Evolutionary conservation across 805 yeast species (phyloP), one percentile per base, ranked within the genome.

Genomic region (Wickerhamiella kurtzmanii): DNA sequence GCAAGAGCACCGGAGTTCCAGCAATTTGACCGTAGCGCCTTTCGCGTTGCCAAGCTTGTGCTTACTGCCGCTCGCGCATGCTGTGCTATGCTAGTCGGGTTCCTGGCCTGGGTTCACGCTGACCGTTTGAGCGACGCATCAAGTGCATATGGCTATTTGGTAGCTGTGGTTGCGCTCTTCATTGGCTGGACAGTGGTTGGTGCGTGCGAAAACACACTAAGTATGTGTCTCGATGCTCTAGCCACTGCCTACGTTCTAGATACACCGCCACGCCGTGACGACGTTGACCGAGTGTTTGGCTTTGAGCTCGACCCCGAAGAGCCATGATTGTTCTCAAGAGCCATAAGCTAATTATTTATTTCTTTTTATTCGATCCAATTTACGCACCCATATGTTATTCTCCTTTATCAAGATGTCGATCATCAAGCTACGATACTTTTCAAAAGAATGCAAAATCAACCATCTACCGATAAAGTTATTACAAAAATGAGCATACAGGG

Each of bases 161-260:
- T 68, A 11, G 72, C 69, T 2, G 49, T 68, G 8, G 50, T 67
- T 8, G 67, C 67, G 2, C 64, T 63, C 20, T 60, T 63, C 42
- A 60, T 66, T 11, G 71, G 70, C 13, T 68, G 70, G 70, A 63
- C 66, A 16, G 61, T 68, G 4, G 59, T 67, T 19, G 72, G 72
- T 3, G 64, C 69, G 5, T 64, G 69, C 8, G 72, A 68, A 48
- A 68, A 68, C 15, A 61, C 64, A 13, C 56, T 68, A 44, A 56
- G 64, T 48, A 66, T 62, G 61, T 54, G 62, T 32, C 55, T 62
- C 41, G 68, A 64, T 40, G 59, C 64, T 2, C 48, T 61, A 17
- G 64, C 55, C 41, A 63, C 67, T n/a, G 62, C 63, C 51, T 64
- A 54, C 49, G 65, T 60, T 15, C 53, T 68, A 6, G 55, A 55